A percentile compares a stretch with the other conserved stretches of the same genome.
Conservation (phyloP, 495 filamentous ascomycete genomes). For the Neurospora cerealis region DNA sequence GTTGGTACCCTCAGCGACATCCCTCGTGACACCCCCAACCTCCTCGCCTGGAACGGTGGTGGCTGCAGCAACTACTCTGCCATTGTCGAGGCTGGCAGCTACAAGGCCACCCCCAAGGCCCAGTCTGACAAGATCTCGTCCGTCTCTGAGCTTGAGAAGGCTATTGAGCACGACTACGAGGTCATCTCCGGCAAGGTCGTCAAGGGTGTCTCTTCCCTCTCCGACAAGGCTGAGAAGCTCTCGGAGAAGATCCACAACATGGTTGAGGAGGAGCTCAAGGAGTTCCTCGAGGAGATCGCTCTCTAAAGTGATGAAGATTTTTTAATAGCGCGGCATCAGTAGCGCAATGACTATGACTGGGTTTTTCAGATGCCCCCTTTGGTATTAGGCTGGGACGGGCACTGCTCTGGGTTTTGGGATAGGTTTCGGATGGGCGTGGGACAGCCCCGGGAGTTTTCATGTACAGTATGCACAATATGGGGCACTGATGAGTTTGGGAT, state of each 20-base stretch:
- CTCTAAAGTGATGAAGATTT: slow-evolving; percentile 17
- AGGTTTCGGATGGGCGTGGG: slow-evolving; percentile 12
- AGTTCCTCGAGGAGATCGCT: slow-evolving; percentile 54
- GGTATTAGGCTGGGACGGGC: slow-evolving; percentile 11
- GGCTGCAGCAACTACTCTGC: slow-evolving; percentile 81
- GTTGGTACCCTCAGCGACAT: slow-evolving; percentile 71
- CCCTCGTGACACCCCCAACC: slow-evolving; percentile 67
- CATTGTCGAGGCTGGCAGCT: slow-evolving; percentile 65
- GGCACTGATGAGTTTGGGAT: slow-evolving; percentile 7
- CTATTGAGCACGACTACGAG: slow-evolving; percentile 49
- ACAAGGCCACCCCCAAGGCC: slow-evolving; percentile 30
- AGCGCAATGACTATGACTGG: slow-evolving; percentile 6
- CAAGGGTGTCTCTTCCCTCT: slow-evolving; percentile 34
- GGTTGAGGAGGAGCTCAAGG: slow-evolving; percentile 56
- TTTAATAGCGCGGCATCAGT: slow-evolving; percentile 1
- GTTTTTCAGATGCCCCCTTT: not conserved
- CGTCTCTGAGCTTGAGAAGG: slow-evolving; percentile 47
- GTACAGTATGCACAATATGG: slow-evolving; percentile 31
- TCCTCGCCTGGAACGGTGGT: slow-evolving; percentile 99
- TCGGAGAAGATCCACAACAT: slow-evolving; percentile 44
- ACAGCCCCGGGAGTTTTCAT: slow-evolving; percentile 23
- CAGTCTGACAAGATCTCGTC: slow-evolving; percentile 17
- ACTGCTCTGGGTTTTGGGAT: slow-evolving; percentile 11
- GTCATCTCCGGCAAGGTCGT: slow-evolving; percentile 44
- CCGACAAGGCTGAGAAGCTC: slow-evolving; percentile 37